Evolutionary conservation across 306 rosid species (phyloP), one percentile per base, ranked within the genome.

Genomic region (Cucumis melo): DNA sequence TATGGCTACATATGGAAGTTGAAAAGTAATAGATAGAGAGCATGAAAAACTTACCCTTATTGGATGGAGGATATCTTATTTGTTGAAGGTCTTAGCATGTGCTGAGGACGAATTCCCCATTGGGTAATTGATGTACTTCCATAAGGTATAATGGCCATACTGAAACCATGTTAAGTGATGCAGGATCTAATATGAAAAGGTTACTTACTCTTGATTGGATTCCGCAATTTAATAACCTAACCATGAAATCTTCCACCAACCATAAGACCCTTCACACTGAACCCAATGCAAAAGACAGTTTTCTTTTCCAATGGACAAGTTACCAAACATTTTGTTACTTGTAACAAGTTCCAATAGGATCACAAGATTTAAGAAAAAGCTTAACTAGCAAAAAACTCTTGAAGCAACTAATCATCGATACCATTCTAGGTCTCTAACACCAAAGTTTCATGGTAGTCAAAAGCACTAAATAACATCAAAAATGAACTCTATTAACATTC

Each of bases 81-180:
- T 73, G 87, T 54, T 12, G 59, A 73, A 70, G 89, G 83, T 75
- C 87, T 87, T 55, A 82, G 78, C 41, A 79, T 78, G 60, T 82
- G 29, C 57, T 87, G 96, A 78, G 96, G 99, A 74, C 85, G 85
- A 74, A 85, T 80, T 68, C 97, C 93, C 99, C 95, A 94, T 85
- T 94, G 97, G 82, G 95, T 85, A 82, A 91, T 85, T 57, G 83
- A 80, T 14, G 89, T 82, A 84, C 87, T 85, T 82, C 94, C 96
- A 73, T 84, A 85, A 81, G 91, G 86, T 81, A 86, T 34, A 83
- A 90, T 81, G 4, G 96, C 97, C 99, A 94, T 94, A 94, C 92
- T 79, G 14, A 46, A 50, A 71, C 76, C 76, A 71, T 71, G 59
- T 48, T 48, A 13, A 71, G 14, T 20, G 48, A 48, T 48, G 76